A percentile compares a stretch with the other conserved stretches of the same genome.
Conservation (phyloP, 768 basidiomycete species). For the Tricholoma bakamatsutake region DNA sequence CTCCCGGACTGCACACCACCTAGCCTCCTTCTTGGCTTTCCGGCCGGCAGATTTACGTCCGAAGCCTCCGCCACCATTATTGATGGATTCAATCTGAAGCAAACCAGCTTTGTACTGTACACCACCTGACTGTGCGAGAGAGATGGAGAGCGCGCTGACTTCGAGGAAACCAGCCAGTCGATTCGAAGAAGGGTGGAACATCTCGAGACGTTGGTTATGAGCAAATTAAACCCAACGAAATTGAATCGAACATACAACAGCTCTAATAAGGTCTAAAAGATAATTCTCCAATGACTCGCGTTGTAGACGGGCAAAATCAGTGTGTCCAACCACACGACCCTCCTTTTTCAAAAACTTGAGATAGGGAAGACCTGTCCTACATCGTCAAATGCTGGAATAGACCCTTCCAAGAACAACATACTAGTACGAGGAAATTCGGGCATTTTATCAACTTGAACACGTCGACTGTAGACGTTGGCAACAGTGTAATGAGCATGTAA, state of each 20-base stretch:
- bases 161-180: conserved; percentile 88
- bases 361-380: conserved; percentile 69
- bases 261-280: conserved; percentile 78
- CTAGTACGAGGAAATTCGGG: conserved; percentile 91
- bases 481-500: conserved; percentile 87
- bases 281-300: conserved; percentile 84
- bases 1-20: conserved; percentile 92
- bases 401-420: conserved; percentile 21
- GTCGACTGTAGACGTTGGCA: conserved; percentile 72
- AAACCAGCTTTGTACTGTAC: conserved; percentile 89
- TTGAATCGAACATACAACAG: conserved; percentile 56
- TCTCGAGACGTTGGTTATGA: conserved; percentile 39
- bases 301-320: conserved; percentile 78
- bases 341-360: conserved; percentile 79
- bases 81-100: conserved; percentile 51
- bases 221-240: neutral
- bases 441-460: conserved; percentile 54
- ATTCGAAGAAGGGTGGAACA: conserved; percentile 93
- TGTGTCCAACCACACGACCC: conserved; percentile 47
- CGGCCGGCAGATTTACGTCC: conserved; percentile 61
- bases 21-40: conserved; percentile 54
- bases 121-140: conserved; percentile 76
- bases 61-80: conserved; percentile 48
- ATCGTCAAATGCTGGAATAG: neutral
- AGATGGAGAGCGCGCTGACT: conserved; percentile 80